Evolutionary conservation across 2,329 filamentous ascomycete genomes (phyloP).

Genomic region (Xylaria sp.): DNA sequence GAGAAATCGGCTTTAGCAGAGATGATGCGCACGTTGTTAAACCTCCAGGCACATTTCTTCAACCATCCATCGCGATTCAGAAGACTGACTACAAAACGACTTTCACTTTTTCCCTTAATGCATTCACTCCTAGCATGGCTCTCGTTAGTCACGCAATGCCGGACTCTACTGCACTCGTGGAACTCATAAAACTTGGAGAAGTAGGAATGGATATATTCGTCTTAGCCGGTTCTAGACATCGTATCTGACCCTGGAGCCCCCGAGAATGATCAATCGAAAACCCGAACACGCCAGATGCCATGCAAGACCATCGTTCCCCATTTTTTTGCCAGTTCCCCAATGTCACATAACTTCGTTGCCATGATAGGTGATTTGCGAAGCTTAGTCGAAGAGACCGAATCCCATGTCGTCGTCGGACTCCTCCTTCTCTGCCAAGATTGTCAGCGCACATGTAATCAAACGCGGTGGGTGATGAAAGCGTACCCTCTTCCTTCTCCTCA

Average conservation of each 20-base stretch:
- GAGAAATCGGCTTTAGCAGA: too few relatives aligned
- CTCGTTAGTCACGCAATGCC: background rate
- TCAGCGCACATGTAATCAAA: slow-evolving; percentile 22
- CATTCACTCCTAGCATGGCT: background rate
- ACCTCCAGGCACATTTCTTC: background rate
- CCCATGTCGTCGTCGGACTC: slow-evolving; percentile 82
- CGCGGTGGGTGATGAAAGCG: slow-evolving; percentile 50
- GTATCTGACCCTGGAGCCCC: slow-evolving; percentile 34
- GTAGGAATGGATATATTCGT: slow-evolving; percentile 44
- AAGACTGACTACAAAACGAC: background rate
- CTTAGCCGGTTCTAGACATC: slow-evolving; percentile 42
- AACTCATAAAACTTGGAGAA: slow-evolving; percentile 37
- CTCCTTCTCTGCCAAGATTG: slow-evolving; percentile 64
- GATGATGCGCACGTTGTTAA: too few relatives aligned
- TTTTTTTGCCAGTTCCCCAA: slow-evolving; percentile 46
- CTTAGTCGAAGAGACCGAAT: slow-evolving; percentile 81
- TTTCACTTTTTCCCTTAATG: background rate
- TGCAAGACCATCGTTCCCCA: slow-evolving; percentile 46
- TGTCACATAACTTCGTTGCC: slow-evolving; percentile 44
- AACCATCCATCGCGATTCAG: background rate
- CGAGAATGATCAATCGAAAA: slow-evolving; percentile 45
- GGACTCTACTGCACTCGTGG: background rate
- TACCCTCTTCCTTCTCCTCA: slow-evolving; percentile 76
- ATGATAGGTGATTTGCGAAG: slow-evolving; percentile 45
- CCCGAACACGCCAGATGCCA: slow-evolving; percentile 47